These are phyloP conservation scores for Clohesyomyces aquaticus DNA, from an alignment of 495 filamentous ascomycete species.

Conservation along the genomic window DNA sequence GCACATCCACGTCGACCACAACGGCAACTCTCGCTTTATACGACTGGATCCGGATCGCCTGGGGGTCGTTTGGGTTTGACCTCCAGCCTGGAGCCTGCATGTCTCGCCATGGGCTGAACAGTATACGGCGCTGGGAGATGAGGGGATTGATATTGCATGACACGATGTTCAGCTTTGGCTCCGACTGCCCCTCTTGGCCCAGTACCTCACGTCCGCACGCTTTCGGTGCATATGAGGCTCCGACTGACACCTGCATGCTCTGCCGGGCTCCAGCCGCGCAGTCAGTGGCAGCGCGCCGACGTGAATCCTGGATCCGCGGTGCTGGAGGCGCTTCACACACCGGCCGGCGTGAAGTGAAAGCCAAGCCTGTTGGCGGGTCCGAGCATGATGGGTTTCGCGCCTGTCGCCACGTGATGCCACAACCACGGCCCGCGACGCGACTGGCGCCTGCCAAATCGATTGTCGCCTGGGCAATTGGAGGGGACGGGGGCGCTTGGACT, in stretches of 20 bases:
- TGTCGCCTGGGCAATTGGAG: neutral
- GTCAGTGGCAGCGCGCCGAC: no score
- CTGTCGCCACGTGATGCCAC: neutral
- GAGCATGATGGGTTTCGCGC: neutral
- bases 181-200: neutral
- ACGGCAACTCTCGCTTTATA: constrained; percentile 7
- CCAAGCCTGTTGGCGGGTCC: neutral
- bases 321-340: no score
- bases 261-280: no score
- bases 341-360: no score
- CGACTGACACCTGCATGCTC: neutral
- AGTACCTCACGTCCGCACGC: neutral
- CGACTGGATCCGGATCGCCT: constrained; percentile 10
- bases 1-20: neutral
- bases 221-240: neutral
- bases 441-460: neutral
- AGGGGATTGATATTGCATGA: neutral
- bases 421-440: neutral
- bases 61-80: neutral
- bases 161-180: constrained; percentile 9
- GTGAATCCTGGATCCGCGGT: no score
- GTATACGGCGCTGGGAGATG: constrained; percentile 18
- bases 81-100: constrained; percentile 1
- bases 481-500: neutral
- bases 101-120: constrained; percentile 18